phyloP scores from a whole-genome alignment of 2,329 filamentous ascomycete genomes.

The Teratosphaeria nubilosa region DNA sequence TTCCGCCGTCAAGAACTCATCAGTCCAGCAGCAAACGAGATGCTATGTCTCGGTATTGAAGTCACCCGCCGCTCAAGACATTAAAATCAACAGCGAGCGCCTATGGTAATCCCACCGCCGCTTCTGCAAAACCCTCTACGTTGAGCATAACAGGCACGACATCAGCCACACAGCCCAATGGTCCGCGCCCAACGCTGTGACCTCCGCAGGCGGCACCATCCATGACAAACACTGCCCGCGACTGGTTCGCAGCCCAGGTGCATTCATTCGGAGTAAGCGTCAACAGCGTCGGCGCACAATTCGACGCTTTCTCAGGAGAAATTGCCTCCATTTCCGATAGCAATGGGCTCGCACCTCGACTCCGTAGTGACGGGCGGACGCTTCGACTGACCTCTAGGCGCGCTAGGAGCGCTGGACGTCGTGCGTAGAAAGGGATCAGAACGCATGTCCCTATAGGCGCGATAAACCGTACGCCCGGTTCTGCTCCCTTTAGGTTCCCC shows the following conservation, averaged over 20 bases:
- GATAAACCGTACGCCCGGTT: not conserved
- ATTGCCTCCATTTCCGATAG: slow-evolving; percentile 16
- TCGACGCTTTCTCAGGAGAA: not conserved
- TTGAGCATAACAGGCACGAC: not conserved
- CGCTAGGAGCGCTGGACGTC: not conserved
- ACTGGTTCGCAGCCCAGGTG: not conserved
- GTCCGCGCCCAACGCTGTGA: slow-evolving; percentile 3
- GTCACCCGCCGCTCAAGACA: not conserved
- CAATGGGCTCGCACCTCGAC: slow-evolving; percentile 12
- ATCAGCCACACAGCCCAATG: slow-evolving; percentile 11
- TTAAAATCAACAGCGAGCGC: not conserved
- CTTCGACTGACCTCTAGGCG: slow-evolving; percentile 14
- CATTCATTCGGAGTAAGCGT: not conserved
- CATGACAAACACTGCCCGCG: slow-evolving; percentile 9
- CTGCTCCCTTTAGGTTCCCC: not conserved
- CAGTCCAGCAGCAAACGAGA: not conserved
- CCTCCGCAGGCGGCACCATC: slow-evolving; percentile 6
- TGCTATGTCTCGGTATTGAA: not conserved
- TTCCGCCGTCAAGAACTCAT: not conserved
- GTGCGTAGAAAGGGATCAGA: not conserved
- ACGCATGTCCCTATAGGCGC: not conserved
- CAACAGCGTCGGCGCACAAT: not conserved
- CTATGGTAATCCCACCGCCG: not conserved
- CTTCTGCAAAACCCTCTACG: not conserved
- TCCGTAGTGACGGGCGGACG: slow-evolving; percentile 18